Percentiles rank a stretch among this genome's conserved stretches.
Conservation (phyloP, 176 grass and related monocot species). For the Puya raimondii region DNA sequence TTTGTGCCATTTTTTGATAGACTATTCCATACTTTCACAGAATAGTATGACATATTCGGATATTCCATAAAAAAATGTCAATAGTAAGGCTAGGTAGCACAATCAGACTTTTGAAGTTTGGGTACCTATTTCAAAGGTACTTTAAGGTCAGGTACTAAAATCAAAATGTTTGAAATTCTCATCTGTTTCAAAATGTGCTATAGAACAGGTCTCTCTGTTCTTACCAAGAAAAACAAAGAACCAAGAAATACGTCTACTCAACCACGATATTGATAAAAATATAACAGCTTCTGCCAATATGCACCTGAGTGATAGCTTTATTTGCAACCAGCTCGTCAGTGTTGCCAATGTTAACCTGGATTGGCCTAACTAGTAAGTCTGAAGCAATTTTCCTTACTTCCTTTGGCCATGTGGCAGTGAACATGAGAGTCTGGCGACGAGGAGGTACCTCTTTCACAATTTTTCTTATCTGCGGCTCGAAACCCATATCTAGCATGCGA, state of each 20-base stretch:
- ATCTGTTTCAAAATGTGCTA: no score
- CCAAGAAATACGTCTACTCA: neutral
- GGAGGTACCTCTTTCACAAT: conserved; percentile 62
- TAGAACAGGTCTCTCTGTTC: neutral
- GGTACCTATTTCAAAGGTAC: no score
- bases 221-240: neutral
- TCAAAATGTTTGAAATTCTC: neutral
- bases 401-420: conserved; percentile 87
- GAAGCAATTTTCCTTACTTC: conserved; percentile 75
- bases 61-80: no score
- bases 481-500: conserved; percentile 97
- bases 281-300: neutral
- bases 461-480: conserved; percentile 92
- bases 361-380: conserved; percentile 54
- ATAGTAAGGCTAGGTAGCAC: no score
- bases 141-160: no score
- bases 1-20: no score
- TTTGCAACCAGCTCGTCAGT: conserved; percentile 76
- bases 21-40: no score
- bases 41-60: no score
- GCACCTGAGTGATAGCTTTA: conserved; percentile 83
- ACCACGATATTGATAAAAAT: no score
- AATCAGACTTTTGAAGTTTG: no score
- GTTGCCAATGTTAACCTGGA: conserved; percentile 88
- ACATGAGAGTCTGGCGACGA: conserved; percentile 85